Base-by-base conservation (phyloP, 768 basidiomycete species). In the Nidularia pulvinata region DNA sequence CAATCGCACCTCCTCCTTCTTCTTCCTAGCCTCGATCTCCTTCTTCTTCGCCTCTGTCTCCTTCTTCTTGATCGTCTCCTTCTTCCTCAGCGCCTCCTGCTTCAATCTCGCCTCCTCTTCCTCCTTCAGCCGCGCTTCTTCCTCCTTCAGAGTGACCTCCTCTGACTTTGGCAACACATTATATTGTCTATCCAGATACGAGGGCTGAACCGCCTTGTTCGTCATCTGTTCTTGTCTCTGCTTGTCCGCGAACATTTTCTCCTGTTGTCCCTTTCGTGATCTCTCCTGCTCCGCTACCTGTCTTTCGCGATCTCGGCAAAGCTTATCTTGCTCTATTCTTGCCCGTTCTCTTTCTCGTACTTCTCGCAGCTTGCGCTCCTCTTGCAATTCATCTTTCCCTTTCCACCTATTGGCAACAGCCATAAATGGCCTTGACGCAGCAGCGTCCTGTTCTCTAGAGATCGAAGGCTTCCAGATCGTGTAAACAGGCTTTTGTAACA, bases 401-500 rank as follows among this genome's bases (percentile, higher is more conserved):
- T 75, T 55, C 82, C 84, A 43, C 7, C 76, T 72, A 51, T 78
- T 65, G 10, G 68, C 45, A 25, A 22, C n/a, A 22, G 13, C 25
- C 13, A 46, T 64, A 53, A 72, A 72, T 4, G 78, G 68, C 50
- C 74, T 77, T 1, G 74, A 72, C 42, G 69, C 61, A 10, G 72
- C 61, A 0, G 65, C 65, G 36, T 79, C 80, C 49, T 82, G 76
- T 53, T 77, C 74, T 10, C 75, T 71, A 1, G 77, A 70, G 16
- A 76, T 70, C 0, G 74, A 62, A 2, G 82, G 80, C 36, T 72
- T 78, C 82, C 82, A 83, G 33, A 82, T 63, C 53, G 81, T 78
- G 11, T 75, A 79, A 1, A 66, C 63, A 43, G 65, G 58, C 35
- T 66, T 65, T 11, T 72, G 61, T 53, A 74, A 61, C 53, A 69